Base-by-base conservation (phyloP, 495 filamentous ascomycete species). In the Podospora sp. region DNA sequence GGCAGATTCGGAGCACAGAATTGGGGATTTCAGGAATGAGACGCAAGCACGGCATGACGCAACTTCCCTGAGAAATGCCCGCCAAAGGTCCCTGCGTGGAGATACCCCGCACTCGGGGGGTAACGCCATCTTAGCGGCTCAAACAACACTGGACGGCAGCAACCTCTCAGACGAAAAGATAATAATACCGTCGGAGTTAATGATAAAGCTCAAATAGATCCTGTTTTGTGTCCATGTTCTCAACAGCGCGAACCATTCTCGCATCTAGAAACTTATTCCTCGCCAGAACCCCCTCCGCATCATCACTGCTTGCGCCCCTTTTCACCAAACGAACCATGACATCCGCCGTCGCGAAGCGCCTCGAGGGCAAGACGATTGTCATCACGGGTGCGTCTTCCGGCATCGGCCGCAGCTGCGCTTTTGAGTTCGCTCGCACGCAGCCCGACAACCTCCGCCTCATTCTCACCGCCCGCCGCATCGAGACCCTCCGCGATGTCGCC, bases 301-400 rank as follows among this genome's bases (percentile, higher is more conserved):
- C 25, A 26, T 27, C 53, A 40, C 50, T 46, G 4, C 9, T 26
- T 53, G 14, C 22, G 29, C 62, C 46, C 49, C 46, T 18, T 16
- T 18, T 49, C 59, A 36, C 33, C 62, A 72, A 33, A 59, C 67
- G 70, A 72, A 79, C 71, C 58, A 96, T 97, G 93, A 84, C 92
- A 22, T 77, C 85, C 9, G 89, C 92, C 73, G 90, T 91, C 83
- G 84, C 86, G 66, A 89, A 91, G 78, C 94, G 95, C 81, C 91
- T 99, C 52, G 86, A 90, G 68, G 93, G 93, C 86, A 99, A 98
- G 81, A 98, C 93, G 0, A 86, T 99, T 51, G 77, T 98, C 40
- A 86, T 99, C 62, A 99, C 95, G 0, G 95, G 95, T 50, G 95
- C 95, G 40, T 95, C 91, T 0, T 97, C 94, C 1, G 95, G 95